Evolutionary conservation across 371 early-diverging fungal species (phyloP).

Genomic region (Haplosporangium sp.): DNA sequence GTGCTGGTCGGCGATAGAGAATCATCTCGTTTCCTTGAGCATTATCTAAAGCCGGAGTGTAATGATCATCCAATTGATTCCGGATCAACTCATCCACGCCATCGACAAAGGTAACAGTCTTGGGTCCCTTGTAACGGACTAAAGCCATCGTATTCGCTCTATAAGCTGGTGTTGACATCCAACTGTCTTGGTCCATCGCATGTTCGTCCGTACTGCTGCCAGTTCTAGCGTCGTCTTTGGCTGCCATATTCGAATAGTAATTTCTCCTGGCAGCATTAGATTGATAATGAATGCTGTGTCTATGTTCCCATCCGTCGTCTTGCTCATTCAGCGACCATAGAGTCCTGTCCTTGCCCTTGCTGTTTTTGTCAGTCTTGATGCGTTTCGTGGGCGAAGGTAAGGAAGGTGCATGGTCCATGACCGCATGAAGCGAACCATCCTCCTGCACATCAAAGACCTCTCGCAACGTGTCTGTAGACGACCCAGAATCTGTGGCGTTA

Average conservation of each 20-base stretch:
- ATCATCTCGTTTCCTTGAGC: constrained; percentile 43
- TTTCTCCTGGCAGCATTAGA: no score
- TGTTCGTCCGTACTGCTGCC: not conserved
- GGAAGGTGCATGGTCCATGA: constrained; percentile 40
- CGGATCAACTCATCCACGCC: constrained; percentile 40
- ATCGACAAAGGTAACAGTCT: constrained; percentile 26
- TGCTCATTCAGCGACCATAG: constrained; percentile 6
- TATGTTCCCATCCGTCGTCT: not conserved
- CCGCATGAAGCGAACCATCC: constrained; percentile 39
- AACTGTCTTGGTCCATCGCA: not conserved
- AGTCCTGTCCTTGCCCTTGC: not conserved
- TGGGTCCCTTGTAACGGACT: constrained; percentile 47
- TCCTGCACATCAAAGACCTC: constrained; percentile 46
- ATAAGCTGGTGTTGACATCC: not conserved
- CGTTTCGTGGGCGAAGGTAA: constrained; percentile 41
- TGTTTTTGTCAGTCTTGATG: not conserved
- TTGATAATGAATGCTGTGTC: not conserved
- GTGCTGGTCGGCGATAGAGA: constrained; percentile 34
- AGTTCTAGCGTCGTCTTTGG: not conserved
- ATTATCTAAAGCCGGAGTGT: not conserved
- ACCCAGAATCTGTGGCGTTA: constrained; percentile 3
- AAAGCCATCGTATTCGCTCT: constrained; percentile 24
- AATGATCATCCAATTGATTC: constrained; percentile 6
- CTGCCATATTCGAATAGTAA: not conserved
- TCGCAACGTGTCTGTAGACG: constrained; percentile 24